Base-by-base conservation (phyloP, 2,329 filamentous ascomycete genomes). In the Pestalotiopsis sp. region DNA sequence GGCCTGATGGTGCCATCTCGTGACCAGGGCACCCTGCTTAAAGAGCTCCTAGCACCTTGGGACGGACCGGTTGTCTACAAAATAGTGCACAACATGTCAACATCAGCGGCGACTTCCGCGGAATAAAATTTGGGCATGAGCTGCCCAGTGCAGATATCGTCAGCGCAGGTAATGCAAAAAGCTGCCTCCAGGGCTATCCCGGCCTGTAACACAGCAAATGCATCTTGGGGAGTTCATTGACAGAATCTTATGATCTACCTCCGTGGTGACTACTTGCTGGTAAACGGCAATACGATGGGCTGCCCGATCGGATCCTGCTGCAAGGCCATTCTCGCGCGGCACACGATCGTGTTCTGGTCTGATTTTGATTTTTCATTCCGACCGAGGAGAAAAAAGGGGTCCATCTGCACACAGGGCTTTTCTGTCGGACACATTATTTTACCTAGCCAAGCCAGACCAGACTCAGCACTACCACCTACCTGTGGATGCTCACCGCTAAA, bases 1-100 rank as follows among this genome's bases (percentile, higher is more conserved):
- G 59, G 59, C 59, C 59, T 39, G 31, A 62, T 62, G 59, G 59
- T 62, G 59, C 59, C 59, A 62, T 62, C n/a, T 36, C n/a, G 12
- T 39, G 38, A 36, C 59, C 38, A 36, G 59, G 59, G 59, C 59
- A 27, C 25, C 59, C 25, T 20, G 27, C 14, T 38, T 36, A 39
- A 17, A 59, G 57, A 13, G 27, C 23, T 59, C 14, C 59, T 62
- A 20, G 36, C n/a, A 62, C 27, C 36, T 62, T 62, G 25, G 59
- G 59, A 39, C 59, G 59, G 36, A 20, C 59, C 59, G 36, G 27
- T 23, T 59, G 27, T 27, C 23, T 27, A 36, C 57, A 59, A 36
- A 27, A 27, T 39, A 27, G 36, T 20, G 14, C 12, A 36, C 31
- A 36, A 36, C 31, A 36, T 36, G 31, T 36, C 27, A 20, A 62